These are phyloP conservation scores for Ustilago crameri DNA, from an alignment of 1,284 basidiomycete species.

Conservation along the genomic window DNA sequence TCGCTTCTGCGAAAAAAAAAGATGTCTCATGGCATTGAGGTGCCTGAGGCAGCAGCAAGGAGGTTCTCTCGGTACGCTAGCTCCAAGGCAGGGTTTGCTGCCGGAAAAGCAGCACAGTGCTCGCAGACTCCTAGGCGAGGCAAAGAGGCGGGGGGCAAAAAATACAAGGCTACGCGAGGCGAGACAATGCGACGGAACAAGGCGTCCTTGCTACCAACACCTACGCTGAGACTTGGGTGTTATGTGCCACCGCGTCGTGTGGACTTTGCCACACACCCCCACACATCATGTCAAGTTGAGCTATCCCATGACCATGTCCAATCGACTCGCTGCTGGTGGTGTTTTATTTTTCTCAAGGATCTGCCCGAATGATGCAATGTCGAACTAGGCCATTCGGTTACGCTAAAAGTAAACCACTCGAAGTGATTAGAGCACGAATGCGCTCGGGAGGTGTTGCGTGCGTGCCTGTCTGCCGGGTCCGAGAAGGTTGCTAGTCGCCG, in stretches of 20 bases:
- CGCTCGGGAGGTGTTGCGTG: too few species aligned
- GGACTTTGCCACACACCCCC: not conserved
- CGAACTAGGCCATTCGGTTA: too few species aligned
- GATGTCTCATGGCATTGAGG: not conserved
- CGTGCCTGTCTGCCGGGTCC: too few species aligned
- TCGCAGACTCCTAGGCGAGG: not conserved
- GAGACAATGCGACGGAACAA: not conserved
- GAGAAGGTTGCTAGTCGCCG: not conserved
- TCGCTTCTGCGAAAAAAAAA: slow-evolving; percentile 1
- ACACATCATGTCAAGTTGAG: not conserved
- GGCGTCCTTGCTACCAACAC: not conserved
- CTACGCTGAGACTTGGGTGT: not conserved
- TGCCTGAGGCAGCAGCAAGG: not conserved
- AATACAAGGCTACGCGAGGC: not conserved
- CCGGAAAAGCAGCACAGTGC: not conserved
- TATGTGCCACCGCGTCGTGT: not conserved
- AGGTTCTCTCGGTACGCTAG: too few species aligned
- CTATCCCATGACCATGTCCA: not conserved
- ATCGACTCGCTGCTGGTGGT: too few species aligned
- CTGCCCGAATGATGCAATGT: too few species aligned
- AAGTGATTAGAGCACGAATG: not conserved
- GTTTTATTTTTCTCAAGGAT: too few species aligned
- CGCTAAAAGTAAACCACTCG: too few species aligned
- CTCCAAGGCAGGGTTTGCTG: too few species aligned
- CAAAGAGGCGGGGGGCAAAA: slow-evolving; percentile 1